Percentiles rank a stretch among this genome's conserved stretches.
Evolutionary conservation across 148 eudicot species (phyloP).

Genomic region (Hydrangea macrophylla): DNA sequence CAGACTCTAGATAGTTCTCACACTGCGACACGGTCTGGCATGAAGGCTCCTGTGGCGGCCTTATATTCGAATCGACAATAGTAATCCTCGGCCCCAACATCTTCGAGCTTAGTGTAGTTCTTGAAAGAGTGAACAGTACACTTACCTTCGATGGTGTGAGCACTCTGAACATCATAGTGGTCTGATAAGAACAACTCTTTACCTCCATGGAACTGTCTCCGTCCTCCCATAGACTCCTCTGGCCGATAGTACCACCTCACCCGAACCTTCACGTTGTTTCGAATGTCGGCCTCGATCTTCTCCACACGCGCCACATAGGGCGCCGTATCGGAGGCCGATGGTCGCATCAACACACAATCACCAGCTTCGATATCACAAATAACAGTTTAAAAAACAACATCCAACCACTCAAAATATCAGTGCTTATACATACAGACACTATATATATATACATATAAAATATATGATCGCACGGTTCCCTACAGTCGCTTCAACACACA

Average conservation of each 20-base stretch:
- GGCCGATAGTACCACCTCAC: constrained; percentile 62
- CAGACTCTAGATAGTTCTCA: no score
- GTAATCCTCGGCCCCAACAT: constrained; percentile 54
- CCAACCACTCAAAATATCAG: neutral
- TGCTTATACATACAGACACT: neutral
- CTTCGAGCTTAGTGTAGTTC: constrained; percentile 58
- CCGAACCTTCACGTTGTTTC: constrained; percentile 35
- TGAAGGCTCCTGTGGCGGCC: constrained; percentile 50
- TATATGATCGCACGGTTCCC: neutral
- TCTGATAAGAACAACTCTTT: constrained; percentile 61
- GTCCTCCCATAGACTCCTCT: constrained; percentile 55
- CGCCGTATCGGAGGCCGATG: constrained; percentile 21
- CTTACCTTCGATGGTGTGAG: constrained; percentile 56
- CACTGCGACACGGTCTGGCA: constrained; percentile 66
- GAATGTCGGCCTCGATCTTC: constrained; percentile 29
- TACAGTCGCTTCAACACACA: constrained; percentile 1
- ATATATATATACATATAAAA: neutral
- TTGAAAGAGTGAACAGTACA: constrained; percentile 56
- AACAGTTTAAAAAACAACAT: neutral
- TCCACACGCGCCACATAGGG: constrained; percentile 41
- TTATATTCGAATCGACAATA: constrained; percentile 61
- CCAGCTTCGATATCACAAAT: constrained; percentile 20
- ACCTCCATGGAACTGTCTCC: constrained; percentile 54
- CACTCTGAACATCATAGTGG: constrained; percentile 56
- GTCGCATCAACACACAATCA: constrained; percentile 29